phyloP scores from a whole-genome alignment of 1,284 basidiomycete genomes.

The Fomitiporia mediterranea region DNA sequence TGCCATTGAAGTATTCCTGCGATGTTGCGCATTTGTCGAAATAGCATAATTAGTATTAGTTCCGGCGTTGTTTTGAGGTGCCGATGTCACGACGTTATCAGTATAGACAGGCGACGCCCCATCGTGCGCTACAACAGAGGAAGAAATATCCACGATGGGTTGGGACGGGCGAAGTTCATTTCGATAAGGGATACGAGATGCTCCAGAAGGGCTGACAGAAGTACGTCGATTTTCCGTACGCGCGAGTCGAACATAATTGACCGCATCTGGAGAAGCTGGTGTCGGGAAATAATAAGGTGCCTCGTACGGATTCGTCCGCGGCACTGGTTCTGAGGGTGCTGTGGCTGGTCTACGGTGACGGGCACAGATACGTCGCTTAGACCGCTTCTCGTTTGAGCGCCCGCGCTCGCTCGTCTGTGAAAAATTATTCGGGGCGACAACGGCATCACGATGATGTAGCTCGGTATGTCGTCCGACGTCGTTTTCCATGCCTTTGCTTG shows the following conservation, averaged over 20 bases:
- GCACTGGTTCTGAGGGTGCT: conserved; percentile 20
- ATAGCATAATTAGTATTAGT: too few relatives aligned
- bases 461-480: background rate
- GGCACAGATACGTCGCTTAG: background rate
- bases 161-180: too few relatives aligned
- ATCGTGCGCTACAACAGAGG: too few relatives aligned
- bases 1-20: too few relatives aligned
- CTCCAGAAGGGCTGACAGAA: background rate
- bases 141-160: too few relatives aligned
- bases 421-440: background rate
- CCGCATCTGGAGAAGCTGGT: conserved; percentile 37
- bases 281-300: conserved; percentile 57
- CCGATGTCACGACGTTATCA: too few relatives aligned
- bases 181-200: too few relatives aligned
- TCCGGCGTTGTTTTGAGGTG: too few relatives aligned
- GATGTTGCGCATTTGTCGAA: too few relatives aligned
- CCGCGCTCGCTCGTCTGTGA: conserved; percentile 14
- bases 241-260: conserved; percentile 31
- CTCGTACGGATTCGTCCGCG: conserved; percentile 55
- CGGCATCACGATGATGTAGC: background rate
- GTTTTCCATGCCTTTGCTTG: background rate
- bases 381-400: conserved; percentile 3
- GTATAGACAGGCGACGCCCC: too few relatives aligned
- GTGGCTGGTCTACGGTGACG: background rate
- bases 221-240: conserved; percentile 16